These are phyloP conservation scores for Amanita pseudoporphyria DNA, from an alignment of 768 basidiomycete genomes.

Conservation along the genomic window DNA sequence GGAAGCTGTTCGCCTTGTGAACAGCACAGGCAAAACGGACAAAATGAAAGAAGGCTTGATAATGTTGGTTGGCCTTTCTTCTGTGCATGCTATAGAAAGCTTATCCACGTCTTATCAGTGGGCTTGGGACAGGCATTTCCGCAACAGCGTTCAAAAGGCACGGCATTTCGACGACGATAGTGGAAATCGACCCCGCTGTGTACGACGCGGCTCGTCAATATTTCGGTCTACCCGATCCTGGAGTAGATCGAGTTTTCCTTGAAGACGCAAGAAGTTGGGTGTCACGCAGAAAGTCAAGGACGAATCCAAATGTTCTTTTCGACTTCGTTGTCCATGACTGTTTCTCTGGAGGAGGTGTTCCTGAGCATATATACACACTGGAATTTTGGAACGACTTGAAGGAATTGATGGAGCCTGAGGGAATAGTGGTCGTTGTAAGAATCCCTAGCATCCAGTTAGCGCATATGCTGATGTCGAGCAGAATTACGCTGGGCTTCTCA, in stretches of 20 bases:
- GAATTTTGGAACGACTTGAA: slow-evolving; percentile 79
- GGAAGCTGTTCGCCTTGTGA: slow-evolving; percentile 70
- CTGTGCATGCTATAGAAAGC: slow-evolving; percentile 4
- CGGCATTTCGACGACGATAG: slow-evolving; percentile 62
- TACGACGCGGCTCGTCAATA: slow-evolving; percentile 71
- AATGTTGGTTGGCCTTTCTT: slow-evolving; percentile 41
- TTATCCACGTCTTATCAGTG: slow-evolving; percentile 36
- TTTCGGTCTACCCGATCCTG: slow-evolving; percentile 70
- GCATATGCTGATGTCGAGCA: slow-evolving; percentile 17
- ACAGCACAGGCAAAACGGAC: slow-evolving; percentile 31
- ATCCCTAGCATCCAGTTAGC: background rate
- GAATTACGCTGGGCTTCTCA: slow-evolving; percentile 79
- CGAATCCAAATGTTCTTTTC: slow-evolving; percentile 29
- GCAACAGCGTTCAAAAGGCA: slow-evolving; percentile 67
- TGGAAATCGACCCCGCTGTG: slow-evolving; percentile 93
- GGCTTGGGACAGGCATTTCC: slow-evolving; percentile 80
- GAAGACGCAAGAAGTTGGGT: slow-evolving; percentile 73
- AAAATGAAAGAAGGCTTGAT: slow-evolving; percentile 48
- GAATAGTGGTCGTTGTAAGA: slow-evolving; percentile 74
- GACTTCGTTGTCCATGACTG: slow-evolving; percentile 84
- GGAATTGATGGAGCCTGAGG: slow-evolving; percentile 53
- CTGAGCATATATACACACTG: slow-evolving; percentile 71
- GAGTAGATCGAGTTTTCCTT: slow-evolving; percentile 51
- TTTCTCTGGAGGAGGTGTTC: slow-evolving; percentile 91
- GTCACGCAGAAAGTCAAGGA: slow-evolving; percentile 25